Evolutionary conservation across 805 yeast genomes (phyloP).

Genomic region (Sugiyamaella marilandica): DNA sequence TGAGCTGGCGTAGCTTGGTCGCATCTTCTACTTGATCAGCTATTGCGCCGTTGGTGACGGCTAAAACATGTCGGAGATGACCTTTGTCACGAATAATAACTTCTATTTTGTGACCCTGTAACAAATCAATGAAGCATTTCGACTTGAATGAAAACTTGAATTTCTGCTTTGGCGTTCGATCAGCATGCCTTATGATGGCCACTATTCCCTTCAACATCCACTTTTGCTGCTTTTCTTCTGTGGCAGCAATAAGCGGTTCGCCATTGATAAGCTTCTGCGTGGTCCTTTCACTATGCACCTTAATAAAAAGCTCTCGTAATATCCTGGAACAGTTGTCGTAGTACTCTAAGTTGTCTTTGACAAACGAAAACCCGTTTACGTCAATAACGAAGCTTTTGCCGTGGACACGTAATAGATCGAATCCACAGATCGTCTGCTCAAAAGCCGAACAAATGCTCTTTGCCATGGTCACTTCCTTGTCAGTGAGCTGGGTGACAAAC

Average conservation of each 20-base stretch:
- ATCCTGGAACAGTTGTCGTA: slow-evolving; percentile 81
- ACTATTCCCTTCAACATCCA: slow-evolving; percentile 97
- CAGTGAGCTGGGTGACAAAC: slow-evolving; percentile 73
- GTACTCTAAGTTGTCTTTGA: slow-evolving; percentile 81
- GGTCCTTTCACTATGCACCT: slow-evolving; percentile 41
- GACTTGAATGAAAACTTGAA: slow-evolving; percentile 92
- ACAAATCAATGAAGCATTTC: slow-evolving; percentile 73
- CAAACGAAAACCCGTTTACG: slow-evolving; percentile 97
- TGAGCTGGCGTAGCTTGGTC: slow-evolving; percentile 67
- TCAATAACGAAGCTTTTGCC: slow-evolving; percentile 91
- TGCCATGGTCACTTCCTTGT: slow-evolving; percentile 78
- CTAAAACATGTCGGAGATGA: slow-evolving; percentile 79
- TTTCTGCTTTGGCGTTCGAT: slow-evolving; percentile 97
- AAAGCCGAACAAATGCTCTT: slow-evolving; percentile 66
- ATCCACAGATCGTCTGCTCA: slow-evolving; percentile 94
- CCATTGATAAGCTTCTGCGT: slow-evolving; percentile 32
- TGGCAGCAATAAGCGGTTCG: slow-evolving; percentile 37
- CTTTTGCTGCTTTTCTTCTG: slow-evolving; percentile 70
- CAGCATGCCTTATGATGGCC: slow-evolving; percentile 92
- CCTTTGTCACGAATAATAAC: slow-evolving; percentile 88
- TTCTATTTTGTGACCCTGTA: slow-evolving; percentile 94
- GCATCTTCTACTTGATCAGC: slow-evolving; percentile 72
- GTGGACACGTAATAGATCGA: slow-evolving; percentile 83
- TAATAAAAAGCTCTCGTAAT: slow-evolving; percentile 65
- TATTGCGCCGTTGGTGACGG: slow-evolving; percentile 71